A percentile compares a stretch with the other conserved stretches of the same genome.
phyloP scores from a whole-genome alignment of 2,329 filamentous ascomycete genomes.

The Arthrobotrys entomopaga region DNA sequence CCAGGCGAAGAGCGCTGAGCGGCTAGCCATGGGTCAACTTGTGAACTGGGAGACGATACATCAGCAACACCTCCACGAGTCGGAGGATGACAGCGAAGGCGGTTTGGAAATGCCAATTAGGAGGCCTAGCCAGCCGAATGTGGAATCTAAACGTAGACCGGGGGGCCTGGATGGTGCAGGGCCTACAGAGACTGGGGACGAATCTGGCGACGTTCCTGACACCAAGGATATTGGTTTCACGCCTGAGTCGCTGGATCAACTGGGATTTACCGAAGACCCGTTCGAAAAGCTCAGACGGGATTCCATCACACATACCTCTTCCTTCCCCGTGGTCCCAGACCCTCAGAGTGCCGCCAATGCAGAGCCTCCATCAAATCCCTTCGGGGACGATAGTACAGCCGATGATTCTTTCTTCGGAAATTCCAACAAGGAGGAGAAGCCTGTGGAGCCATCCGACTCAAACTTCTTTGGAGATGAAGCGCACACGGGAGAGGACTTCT shows the following conservation, averaged over 20 bases:
- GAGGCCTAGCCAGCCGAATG: constrained; percentile 10
- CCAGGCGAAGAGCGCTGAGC: constrained; percentile 42
- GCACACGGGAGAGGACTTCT: constrained; percentile 35
- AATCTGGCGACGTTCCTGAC: constrained; percentile 30
- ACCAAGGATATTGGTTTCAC: constrained; percentile 51
- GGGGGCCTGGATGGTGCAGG: constrained; percentile 10
- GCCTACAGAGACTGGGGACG: background rate
- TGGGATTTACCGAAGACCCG: constrained; percentile 21
- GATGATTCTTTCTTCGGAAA: constrained; percentile 43
- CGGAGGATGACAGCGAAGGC: constrained; percentile 29
- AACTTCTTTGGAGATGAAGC: constrained; percentile 51
- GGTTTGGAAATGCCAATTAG: constrained; percentile 37
- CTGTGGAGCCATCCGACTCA: constrained; percentile 41
- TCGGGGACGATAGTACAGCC: constrained; percentile 32
- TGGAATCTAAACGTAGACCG: background rate
- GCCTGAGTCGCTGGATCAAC: constrained; percentile 23
- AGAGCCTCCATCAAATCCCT: constrained; percentile 26
- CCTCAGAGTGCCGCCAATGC: constrained; percentile 20
- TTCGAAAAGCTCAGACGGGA: constrained; percentile 35
- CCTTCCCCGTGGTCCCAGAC: constrained; percentile 40
- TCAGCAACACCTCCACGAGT: constrained; percentile 37
- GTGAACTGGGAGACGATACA: constrained; percentile 48
- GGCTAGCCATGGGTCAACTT: constrained; percentile 33
- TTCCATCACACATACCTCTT: constrained; percentile 40
- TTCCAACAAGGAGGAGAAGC: constrained; percentile 7